Evolutionary conservation across 163 green algal species (phyloP), one percentile per base, ranked within the genome.

Genomic region (Volvox carteri): DNA sequence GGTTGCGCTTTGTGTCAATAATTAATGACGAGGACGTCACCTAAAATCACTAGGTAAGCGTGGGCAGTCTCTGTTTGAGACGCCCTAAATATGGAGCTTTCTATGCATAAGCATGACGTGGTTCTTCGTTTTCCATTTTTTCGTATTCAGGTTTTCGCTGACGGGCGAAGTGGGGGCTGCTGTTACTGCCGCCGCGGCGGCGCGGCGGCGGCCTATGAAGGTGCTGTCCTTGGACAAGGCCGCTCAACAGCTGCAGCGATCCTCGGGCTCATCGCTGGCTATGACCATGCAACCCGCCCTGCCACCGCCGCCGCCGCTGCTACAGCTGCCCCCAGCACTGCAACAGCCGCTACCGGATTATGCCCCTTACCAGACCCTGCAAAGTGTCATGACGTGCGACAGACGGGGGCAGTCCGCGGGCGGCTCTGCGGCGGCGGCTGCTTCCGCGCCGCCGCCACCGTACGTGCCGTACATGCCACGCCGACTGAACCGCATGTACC

Each of bases 211-310:
- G 1, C 50, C 50, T 28, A 28, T 88, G 37, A 81, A 74, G 50
- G 83, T 88, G 11, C 25, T 88, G 25, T 88, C 83, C 1, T 67
- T 88, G 35, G 68, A 88, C 68, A 81, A 88, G 68, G 83, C 83
- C 7, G 83, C 83, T 4, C 62, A 56, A 46, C 80, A 54, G 65
- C 81, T 77, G 46, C 48, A 60, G 46, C 46, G 44, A 0, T 5
- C 46, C 42, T 52, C 62, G 8, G 12, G 30, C 19, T 58, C 21
- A 1, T 37, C 70, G 14, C 1, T 4, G 37, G 39, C 18, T 9
- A 41, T 52, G 70, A 21, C 12, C 37, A 16, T 78, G 39, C 70
- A 56, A 19, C 42, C n/a, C 48, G 11, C 33, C 30, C 74, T 39
- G 46, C 74, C 28, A 28, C 44, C 74, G 73, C 73, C 42, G 73